A percentile compares a stretch with the other conserved stretches of the same genome.
Evolutionary conservation across 495 filamentous ascomycete genomes (phyloP).

Genomic region (Tuber umbilicatum): DNA sequence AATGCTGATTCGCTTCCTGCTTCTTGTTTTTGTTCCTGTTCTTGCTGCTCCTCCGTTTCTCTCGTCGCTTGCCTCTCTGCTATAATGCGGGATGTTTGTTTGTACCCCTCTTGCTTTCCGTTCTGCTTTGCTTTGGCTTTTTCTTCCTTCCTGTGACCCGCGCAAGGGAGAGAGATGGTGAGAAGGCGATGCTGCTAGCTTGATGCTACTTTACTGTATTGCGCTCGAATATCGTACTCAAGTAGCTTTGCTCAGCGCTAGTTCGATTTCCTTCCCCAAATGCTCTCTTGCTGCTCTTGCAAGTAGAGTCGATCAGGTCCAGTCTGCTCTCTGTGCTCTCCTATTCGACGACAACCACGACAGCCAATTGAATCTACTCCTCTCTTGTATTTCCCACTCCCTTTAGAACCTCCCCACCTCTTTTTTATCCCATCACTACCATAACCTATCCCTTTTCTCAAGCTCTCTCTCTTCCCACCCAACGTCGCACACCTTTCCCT

Average conservation of each 20-base stretch:
- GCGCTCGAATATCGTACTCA: no score
- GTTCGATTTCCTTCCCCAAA: not conserved
- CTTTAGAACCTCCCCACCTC: not conserved
- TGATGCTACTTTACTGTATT: not conserved
- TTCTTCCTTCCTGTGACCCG: not conserved
- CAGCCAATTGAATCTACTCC: not conserved
- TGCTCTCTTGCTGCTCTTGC: not conserved
- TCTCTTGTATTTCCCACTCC: not conserved
- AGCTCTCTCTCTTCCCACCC: constrained; percentile 16
- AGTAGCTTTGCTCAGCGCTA: not conserved
- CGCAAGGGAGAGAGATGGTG: not conserved
- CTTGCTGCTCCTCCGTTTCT: not conserved
- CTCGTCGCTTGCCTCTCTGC: not conserved
- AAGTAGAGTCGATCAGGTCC: not conserved
- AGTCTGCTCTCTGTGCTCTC: not conserved
- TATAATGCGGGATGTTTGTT: not conserved
- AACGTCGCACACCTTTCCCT: constrained; percentile 13
- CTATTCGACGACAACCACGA: not conserved
- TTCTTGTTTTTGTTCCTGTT: not conserved
- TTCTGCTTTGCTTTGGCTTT: not conserved
- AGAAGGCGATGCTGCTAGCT: not conserved
- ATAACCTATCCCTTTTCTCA: not conserved
- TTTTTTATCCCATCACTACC: not conserved
- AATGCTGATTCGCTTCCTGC: not conserved
- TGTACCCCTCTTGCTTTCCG: not conserved